Conservation (phyloP, 208 protist species). For the Wallacemonas sp. region DNA sequence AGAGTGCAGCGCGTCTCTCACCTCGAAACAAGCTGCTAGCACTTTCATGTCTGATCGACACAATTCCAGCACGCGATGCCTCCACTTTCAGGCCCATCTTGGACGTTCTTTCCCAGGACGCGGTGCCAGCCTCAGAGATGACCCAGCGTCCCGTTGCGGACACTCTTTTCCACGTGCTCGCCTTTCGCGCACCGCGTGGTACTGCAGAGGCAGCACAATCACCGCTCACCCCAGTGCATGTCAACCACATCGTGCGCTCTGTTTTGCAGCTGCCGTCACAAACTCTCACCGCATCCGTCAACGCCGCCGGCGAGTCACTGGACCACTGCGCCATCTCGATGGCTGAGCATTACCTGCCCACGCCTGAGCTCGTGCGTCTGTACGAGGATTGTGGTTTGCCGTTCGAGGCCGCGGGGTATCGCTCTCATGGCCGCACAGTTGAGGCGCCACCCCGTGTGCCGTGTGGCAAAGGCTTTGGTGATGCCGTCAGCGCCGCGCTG, state of each 20-base stretch:
- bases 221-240: background rate
- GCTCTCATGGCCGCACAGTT: background rate
- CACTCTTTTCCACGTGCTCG: too few species aligned
- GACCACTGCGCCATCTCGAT: background rate
- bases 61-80: background rate
- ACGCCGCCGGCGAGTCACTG: background rate
- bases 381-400: constrained; percentile 18
- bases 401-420: constrained; percentile 25
- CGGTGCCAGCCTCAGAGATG: too few species aligned
- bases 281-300: background rate
- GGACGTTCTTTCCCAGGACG: too few species aligned
- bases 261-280: background rate
- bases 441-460: background rate
- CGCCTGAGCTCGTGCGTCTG: constrained; percentile 1
- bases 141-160: too few species aligned
- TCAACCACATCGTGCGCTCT: background rate
- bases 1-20: background rate
- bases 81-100: background rate
- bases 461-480: constrained; percentile 4
- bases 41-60: background rate
- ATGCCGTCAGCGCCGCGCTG: background rate
- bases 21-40: background rate
- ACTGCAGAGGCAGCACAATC: background rate
- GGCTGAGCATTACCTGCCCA: background rate
- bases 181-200: too few species aligned